A percentile compares a stretch with the other conserved stretches of the same genome.
phyloP scores from a whole-genome alignment of 2,329 filamentous ascomycete genomes.

The Aspergillus latus region DNA sequence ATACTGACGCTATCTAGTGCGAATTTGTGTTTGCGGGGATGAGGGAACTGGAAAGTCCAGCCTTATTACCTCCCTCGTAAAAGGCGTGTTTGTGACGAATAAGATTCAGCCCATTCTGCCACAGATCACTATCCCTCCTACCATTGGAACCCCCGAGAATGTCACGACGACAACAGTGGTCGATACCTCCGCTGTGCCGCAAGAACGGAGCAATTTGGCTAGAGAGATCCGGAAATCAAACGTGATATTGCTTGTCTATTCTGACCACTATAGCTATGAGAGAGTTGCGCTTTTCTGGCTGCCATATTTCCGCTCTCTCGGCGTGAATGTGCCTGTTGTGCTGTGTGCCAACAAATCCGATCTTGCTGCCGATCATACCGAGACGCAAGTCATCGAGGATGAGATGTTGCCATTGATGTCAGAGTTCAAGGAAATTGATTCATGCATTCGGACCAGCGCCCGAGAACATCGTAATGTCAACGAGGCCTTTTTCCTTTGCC shows the following conservation, averaged over 20 bases:
- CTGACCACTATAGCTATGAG: constrained; percentile 98
- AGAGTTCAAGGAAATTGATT: constrained; percentile 98
- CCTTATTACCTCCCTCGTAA: constrained; percentile 91
- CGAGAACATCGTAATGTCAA: constrained; percentile 92
- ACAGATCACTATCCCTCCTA: constrained; percentile 91
- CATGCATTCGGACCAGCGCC: constrained; percentile 91
- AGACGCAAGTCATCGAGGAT: constrained; percentile 84
- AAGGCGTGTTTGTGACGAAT: constrained; percentile 92
- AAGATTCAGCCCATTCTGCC: constrained; percentile 95
- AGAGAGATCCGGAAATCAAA: constrained; percentile 97
- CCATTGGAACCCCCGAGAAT: constrained; percentile 90
- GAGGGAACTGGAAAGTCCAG: constrained; percentile 94
- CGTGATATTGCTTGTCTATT: constrained; percentile 94
- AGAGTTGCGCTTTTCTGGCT: constrained; percentile 97
- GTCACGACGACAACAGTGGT: constrained; percentile 91
- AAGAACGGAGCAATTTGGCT: constrained; percentile 86
- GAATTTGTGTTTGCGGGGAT: constrained; percentile 95
- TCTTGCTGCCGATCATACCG: constrained; percentile 69
- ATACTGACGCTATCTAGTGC: constrained; percentile 54
- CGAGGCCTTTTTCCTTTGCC: constrained; percentile 95
- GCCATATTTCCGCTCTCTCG: constrained; percentile 93
- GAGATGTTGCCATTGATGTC: constrained; percentile 98
- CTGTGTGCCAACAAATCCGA: constrained; percentile 98
- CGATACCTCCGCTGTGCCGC: constrained; percentile 92
- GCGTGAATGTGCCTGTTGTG: constrained; percentile 97